These are phyloP conservation scores for Bathelium albidoporum DNA, from an alignment of 495 filamentous ascomycete species.

Conservation along the genomic window DNA sequence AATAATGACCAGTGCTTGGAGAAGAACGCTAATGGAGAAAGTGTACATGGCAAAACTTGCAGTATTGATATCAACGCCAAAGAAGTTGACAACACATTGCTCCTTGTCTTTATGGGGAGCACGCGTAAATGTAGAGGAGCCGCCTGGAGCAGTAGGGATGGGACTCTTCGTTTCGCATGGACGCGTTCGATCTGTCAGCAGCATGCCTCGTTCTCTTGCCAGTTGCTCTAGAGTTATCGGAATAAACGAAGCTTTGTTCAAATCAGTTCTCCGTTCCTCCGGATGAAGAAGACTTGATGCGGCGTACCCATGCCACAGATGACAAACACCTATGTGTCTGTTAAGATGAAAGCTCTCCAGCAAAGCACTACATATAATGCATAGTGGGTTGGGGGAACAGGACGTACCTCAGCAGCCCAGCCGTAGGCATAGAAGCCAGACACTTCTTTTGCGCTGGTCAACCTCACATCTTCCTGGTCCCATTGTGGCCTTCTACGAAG, in stretches of 20 bases:
- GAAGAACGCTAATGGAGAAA: constrained; percentile 79
- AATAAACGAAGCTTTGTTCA: constrained; percentile 68
- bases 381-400: neutral
- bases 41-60: constrained; percentile 98
- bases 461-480: constrained; percentile 63
- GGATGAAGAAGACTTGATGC: neutral
- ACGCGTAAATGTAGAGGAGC: neutral
- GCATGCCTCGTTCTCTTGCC: constrained; percentile 79
- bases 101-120: constrained; percentile 19
- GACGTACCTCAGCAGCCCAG: constrained; percentile 70
- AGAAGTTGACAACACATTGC: constrained; percentile 73
- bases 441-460: constrained; percentile 79
- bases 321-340: constrained; percentile 55
- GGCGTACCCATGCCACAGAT: constrained; percentile 75
- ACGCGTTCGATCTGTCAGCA: constrained; percentile 60
- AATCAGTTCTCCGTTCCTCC: neutral
- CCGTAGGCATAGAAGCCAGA: constrained; percentile 93
- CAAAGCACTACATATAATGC: constrained; percentile 7
- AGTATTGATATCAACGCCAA: constrained; percentile 84
- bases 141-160: constrained; percentile 20
- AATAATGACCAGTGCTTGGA: constrained; percentile 84
- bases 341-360: neutral
- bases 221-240: constrained; percentile 93
- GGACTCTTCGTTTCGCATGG: constrained; percentile 54
- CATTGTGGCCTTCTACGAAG: constrained; percentile 23